phyloP scores from a whole-genome alignment of 257 asterid genomes.

The Nicotiana paniculata region DNA sequence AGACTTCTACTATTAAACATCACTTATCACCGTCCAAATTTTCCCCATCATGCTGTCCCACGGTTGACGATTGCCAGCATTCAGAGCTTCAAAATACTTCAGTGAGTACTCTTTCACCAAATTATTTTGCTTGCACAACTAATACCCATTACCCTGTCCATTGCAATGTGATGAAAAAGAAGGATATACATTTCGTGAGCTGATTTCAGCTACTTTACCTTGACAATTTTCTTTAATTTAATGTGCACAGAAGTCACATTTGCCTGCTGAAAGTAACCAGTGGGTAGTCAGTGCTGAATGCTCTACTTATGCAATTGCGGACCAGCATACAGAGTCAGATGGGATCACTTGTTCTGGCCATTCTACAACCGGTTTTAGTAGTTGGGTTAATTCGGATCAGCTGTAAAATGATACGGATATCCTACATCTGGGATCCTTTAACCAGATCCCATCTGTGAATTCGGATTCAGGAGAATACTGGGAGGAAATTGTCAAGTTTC shows the following conservation, averaged over 20 bases:
- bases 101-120: background rate
- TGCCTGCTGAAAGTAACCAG: background rate
- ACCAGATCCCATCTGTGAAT: background rate
- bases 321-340: background rate
- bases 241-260: background rate
- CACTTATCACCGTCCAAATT: background rate
- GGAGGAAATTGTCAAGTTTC: rapidly evolving
- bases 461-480: background rate
- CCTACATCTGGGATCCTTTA: background rate
- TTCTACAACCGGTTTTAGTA: background rate
- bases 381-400: too few relatives aligned
- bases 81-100: background rate
- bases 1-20: background rate
- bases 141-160: background rate
- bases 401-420: too few relatives aligned
- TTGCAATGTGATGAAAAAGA: background rate
- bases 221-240: background rate
- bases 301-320: background rate
- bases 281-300: background rate
- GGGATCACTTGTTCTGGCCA: background rate
- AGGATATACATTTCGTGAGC: background rate
- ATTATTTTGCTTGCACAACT: background rate
- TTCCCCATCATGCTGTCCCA: background rate
- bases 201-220: background rate
- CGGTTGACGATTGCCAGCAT: background rate